phyloP scores from a whole-genome alignment of 2,329 filamentous ascomycete species.

The Alternaria arbusti region DNA sequence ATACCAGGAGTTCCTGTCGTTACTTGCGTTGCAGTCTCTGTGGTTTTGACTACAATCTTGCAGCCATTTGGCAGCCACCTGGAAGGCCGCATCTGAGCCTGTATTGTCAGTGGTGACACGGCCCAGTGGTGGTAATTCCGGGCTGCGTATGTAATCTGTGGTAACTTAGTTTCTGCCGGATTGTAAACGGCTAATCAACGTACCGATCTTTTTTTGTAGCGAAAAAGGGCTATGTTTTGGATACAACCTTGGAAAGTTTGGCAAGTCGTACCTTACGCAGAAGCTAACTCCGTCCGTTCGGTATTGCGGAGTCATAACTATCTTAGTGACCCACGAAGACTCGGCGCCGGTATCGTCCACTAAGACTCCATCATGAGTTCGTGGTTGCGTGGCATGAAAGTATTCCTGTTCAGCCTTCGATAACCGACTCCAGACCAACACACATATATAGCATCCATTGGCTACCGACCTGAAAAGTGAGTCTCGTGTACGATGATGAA shows the following conservation, averaged over 20 bases:
- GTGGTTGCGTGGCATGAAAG: background rate
- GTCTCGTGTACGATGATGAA: background rate
- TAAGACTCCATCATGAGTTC: background rate
- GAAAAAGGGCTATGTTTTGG: background rate
- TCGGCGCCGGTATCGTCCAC: background rate
- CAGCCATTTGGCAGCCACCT: background rate
- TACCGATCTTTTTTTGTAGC: background rate
- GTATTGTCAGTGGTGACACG: background rate
- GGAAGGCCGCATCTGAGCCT: background rate
- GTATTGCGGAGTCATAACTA: background rate
- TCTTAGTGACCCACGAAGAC: background rate
- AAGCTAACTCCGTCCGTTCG: background rate
- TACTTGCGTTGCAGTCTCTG: background rate
- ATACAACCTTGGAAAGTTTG: background rate
- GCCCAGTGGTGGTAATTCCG: background rate
- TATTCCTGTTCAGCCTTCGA: background rate
- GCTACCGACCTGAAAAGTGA: background rate
- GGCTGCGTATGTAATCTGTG: background rate
- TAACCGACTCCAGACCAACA: background rate
- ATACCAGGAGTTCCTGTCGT: background rate
- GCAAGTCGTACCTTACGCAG: background rate
- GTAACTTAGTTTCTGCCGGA: background rate
- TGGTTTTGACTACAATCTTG: constrained; percentile 2
- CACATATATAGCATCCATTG: background rate
- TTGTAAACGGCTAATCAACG: background rate